phyloP scores from a whole-genome alignment of 495 filamentous ascomycete species.

The Astrocystis sublimbata region DNA sequence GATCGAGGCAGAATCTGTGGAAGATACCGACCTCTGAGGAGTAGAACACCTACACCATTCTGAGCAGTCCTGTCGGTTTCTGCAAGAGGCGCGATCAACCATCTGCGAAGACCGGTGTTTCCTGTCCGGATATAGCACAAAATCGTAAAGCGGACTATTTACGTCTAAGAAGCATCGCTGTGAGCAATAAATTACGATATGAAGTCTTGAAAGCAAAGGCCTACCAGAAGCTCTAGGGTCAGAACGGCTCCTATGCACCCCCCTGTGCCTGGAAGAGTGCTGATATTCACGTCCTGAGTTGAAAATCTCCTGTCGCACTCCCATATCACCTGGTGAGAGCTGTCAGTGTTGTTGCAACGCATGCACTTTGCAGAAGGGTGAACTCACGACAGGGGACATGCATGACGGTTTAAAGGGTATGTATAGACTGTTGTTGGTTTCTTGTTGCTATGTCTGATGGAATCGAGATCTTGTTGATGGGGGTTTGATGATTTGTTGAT shows the following conservation, averaged over 20 bases:
- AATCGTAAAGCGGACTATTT: not conserved
- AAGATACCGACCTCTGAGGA: not conserved
- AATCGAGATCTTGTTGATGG: not conserved
- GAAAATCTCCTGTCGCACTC: not conserved
- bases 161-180: slow-evolving; percentile 6
- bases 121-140: not conserved
- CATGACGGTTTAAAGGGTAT: slow-evolving; percentile 8
- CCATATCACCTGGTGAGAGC: not conserved
- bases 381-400: slow-evolving; percentile 1
- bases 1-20: not conserved
- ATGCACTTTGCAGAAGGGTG: not conserved
- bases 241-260: not conserved
- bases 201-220: not conserved
- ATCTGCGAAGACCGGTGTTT: slow-evolving; percentile 1
- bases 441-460: not conserved
- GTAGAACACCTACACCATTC: not conserved
- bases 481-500: slow-evolving; percentile 8
- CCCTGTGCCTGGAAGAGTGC: not conserved
- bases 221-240: slow-evolving; percentile 5
- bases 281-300: not conserved
- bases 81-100: not conserved
- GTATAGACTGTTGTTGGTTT: not conserved
- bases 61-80: not conserved
- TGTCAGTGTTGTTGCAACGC: not conserved
- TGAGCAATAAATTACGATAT: not conserved